Evolutionary conservation across 441 rosid genomes (phyloP), one percentile per base, ranked within the genome.

Genomic region (Gossypium davidsonii): DNA sequence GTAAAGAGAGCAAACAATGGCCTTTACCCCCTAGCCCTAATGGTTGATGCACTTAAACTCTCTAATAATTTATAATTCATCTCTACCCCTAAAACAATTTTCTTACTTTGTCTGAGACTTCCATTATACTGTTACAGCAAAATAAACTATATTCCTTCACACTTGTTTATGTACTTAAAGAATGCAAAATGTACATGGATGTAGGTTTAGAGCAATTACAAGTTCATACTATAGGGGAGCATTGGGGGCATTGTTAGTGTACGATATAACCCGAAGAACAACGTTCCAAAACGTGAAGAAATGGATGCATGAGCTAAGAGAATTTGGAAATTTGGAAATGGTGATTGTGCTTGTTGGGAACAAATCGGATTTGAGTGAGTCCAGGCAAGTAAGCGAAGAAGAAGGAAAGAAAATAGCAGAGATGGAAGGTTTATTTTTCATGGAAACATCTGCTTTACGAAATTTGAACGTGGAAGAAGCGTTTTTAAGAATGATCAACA

Each of bases 151-250:
- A 6, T 34, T 34, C 39, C 39, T 34, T 6, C 39, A 34, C 39
- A 34, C 2, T 34, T 34, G 39, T 6, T 34, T 6, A 6, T 34
- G 8, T 34, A 34, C 8, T 6, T 5, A 34, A 34, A 34, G 39
- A 6, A 6, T 34, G 39, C 39, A 6, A 34, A 34, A 34, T 34
- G 8, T 34, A 34, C 39, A 34, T 34, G 39, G 39, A 34, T 34
- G 39, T 77, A 93, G 98, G 81, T 93, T 90, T 76, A 83, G 97
- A 74, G 98, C 98, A 46, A 93, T 93, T 2, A 93, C 97, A 7
- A 91, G 96, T 67, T 93, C 98, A 0, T 93, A 93, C 74, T 93
- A 93, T 70, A 82, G 98, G 0, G 98, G 98, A 73, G 98, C 97
- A 1, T 79, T 93, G 2, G 96, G 98, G 0, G 97, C 98, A 1